Evolutionary conservation across 805 yeast genomes (phyloP), one percentile per base, ranked within the genome.

Genomic region (Yarrowia deformans): DNA sequence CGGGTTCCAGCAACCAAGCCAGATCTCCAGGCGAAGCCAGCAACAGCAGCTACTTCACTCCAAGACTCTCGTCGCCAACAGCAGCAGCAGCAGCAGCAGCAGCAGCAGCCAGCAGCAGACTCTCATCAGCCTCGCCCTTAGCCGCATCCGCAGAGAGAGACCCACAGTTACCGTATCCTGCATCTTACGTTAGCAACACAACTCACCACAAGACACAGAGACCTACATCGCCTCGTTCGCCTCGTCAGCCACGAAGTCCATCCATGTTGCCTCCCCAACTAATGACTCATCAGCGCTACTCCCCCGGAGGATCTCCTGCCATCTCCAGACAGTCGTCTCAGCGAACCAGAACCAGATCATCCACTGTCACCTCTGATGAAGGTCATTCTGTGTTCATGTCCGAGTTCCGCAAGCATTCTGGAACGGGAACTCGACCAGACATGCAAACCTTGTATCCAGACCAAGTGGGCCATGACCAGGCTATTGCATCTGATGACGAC

Each of bases 371-470:
- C 8, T 56, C 63, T 9, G 63, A 56, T 10, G 63, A 56, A 12
- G 63, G 63, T 4, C 63, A n/a, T 19, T 40, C 63, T 29, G 43
- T 40, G 18, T 56, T 56, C 48, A 56, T 56, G 48, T 29, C 37
- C 16, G 63, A 56, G 63, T 56, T 40, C 39, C 63, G 63, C 19
- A 56, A 42, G 12, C 63, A 42, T 8, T 56, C 63, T 2, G 63
- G 63, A 40, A 7, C 63, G 1, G 63, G 48, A 1, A 1, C n/a
- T 1, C 19, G 63, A n/a, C 63, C 63, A 16, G 63, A 56, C 14
- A 56, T 56, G 63, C 40, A 10, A 13, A 13, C 29, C 9, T 9
- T 56, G 48, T 56, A 16, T 12, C 48, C 63, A 18, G 63, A 56
- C 3, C 60, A 54, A 19, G 29, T 23, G 1, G 60, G 43, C 8